Base-by-base conservation (phyloP, 768 basidiomycete species). In the Boletus reticuloceps region DNA sequence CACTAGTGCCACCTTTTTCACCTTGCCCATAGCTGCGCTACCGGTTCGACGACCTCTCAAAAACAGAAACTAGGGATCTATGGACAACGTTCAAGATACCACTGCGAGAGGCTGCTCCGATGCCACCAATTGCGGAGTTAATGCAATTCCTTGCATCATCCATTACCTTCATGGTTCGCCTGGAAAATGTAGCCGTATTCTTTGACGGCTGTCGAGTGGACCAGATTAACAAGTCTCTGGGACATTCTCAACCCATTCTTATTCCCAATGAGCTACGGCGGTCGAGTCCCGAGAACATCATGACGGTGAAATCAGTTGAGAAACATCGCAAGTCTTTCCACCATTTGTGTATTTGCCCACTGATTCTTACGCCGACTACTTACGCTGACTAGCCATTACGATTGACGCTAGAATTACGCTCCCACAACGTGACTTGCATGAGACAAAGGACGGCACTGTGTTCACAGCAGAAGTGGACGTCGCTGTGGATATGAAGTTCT, bases 21-120 rank as follows among this genome's bases (percentile, higher is more conserved):
- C 19, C 11, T 27, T 27, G 6, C 1, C 36, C 27, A 3, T 36
- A 53, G 51, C 36, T 53, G 10, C 13, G 10, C 12, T 36, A 31
- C 25, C 12, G 6, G 3, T 12, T 29, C 1, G 14, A 19, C 8
- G 44, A 39, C 20, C 37, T 17, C 6, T 36, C 31, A 2, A 16
- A 31, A 39, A 19, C 25, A 6, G 22, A n/a, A n/a, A n/a, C n/a
- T n/a, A 9, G 22, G 29, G 71, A 73, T 51, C 71, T 72, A 5
- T 96, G 93, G 91, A 94, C 94, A 4, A 79, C 85, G 0, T 95
- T 98, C 69, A 81, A 88, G 54, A 91, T 98, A 88, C 75, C 78
- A 4, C 79, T 96, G 1, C 81, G 95, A 41, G 88, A 94, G 62
- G 82, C 86, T 3, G 74, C 77, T 3, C 82, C 90, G 0, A 85